Base-by-base conservation (phyloP, 192 early-diverging fungal species). In the Podila horticola region DNA sequence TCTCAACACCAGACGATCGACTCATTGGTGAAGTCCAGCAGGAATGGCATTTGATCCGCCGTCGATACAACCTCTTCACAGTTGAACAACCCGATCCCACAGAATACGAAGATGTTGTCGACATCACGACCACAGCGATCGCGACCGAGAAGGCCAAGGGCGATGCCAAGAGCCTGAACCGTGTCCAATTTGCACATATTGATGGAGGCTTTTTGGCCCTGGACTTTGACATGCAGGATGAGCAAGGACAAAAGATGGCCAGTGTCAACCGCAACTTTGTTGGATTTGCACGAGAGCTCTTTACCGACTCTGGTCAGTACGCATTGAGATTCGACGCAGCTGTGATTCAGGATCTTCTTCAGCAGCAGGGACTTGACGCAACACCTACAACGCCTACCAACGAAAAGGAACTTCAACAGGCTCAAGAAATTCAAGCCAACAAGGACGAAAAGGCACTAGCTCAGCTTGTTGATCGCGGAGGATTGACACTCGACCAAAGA, bases 301-400 rank as follows among this genome's bases (percentile, higher is more conserved):
- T 97, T 69, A 94, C 96, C 0, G 96, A 97, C 67, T 92, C 91
- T 0, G 96, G 96, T 5, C 88, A 93, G 60, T 96, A 96, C 70
- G 93, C 91, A 1, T 75, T 97, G 30, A 90, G 93, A 41, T 89
- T 94, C 83, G 93, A 95, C 71, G 87, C 89, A 0, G 79, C 83
- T 0, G 79, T 89, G 50, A 79, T 83, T 12, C 74, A 73, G 58
- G 72, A 68, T 45, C 33, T 81, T 51, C 77, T 73, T 19, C 77
- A 69, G 8, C 48, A 69, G 34, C 77, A 81, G 26, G 75, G 82
- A 3, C 38, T 86, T 8, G 68, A 64, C 0, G 75, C 48, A 2
- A 74, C 77, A 15, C 26, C 65, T 61, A 24, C 20, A 15, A 45
- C 29, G 8, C 67, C 29, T 34, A 69, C 24, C 33, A 62, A 28